A percentile compares a stretch with the other conserved stretches of the same genome.
Evolutionary conservation across 129 eudicot species (phyloP).

Genomic region (Flaveria brownii): DNA sequence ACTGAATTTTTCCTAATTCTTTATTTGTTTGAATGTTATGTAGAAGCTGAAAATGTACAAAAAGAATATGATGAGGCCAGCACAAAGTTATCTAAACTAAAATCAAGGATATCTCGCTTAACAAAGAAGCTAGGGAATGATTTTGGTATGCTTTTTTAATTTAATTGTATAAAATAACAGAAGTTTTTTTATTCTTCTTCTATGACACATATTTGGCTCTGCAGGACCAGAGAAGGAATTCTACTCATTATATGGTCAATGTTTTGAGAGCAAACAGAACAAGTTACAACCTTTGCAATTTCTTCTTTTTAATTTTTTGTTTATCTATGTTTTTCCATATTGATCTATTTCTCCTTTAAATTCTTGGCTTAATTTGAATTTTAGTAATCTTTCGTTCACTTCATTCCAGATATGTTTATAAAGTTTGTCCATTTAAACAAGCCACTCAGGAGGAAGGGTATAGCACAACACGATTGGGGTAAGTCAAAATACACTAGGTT

Average conservation of each 20-base stretch:
- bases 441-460: conserved; percentile 96
- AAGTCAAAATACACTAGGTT: conserved; percentile 27
- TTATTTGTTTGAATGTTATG: conserved; percentile 27
- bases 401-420: conserved; percentile 78
- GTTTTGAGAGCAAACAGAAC: conserved; percentile 89
- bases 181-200: conserved; percentile 17
- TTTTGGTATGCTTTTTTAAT: conserved; percentile 50
- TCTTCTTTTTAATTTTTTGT: conserved; percentile 10
- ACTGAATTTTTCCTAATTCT: conserved; percentile 1
- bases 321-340: background rate
- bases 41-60: conserved; percentile 81
- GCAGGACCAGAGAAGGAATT: conserved; percentile 94
- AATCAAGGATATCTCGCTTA: conserved; percentile 76
- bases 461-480: conserved; percentile 93
- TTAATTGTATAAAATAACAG: background rate
- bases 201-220: conserved; percentile 25
- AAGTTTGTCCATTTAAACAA: conserved; percentile 85
- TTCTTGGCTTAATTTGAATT: background rate
- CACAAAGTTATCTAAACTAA: conserved; percentile 68
- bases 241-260: conserved; percentile 77
- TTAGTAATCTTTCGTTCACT: background rate
- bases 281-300: conserved; percentile 46
- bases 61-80: conserved; percentile 79
- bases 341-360: background rate
- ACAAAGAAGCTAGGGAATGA: conserved; percentile 70